Evolutionary conservation across 1,284 basidiomycete genomes (phyloP).

Genomic region (Puccinia brachypodii): DNA sequence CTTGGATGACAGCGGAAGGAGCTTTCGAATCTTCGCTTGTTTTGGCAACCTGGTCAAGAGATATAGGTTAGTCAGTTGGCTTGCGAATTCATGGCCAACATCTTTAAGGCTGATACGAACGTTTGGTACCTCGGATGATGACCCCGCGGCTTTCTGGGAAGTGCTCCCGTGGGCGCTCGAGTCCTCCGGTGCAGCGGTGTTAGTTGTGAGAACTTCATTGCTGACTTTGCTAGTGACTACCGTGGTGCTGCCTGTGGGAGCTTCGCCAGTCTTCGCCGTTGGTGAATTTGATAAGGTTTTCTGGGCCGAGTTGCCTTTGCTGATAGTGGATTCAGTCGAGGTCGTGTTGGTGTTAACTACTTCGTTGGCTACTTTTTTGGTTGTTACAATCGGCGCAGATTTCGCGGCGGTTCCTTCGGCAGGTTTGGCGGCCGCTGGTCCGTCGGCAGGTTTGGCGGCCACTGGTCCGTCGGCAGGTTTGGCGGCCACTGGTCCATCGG

Average conservation of each 20-base stretch:
- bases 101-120: not conserved
- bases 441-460: not conserved
- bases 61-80: not conserved
- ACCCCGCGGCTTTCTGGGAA: not conserved
- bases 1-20: not conserved
- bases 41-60: not conserved
- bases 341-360: slow-evolving; percentile 7
- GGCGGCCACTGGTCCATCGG: not conserved
- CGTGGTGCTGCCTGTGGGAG: not conserved
- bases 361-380: not conserved
- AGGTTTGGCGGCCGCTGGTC: not conserved
- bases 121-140: not conserved
- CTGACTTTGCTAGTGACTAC: slow-evolving; percentile 14
- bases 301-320: not conserved
- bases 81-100: not conserved
- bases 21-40: not conserved
- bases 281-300: not conserved
- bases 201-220: slow-evolving; percentile 1
- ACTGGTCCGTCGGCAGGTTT: not conserved
- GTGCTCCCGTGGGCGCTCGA: not conserved
- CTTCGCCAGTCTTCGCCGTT: not conserved
- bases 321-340: not conserved
- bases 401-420: not conserved
- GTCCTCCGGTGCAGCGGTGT: not conserved
- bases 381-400: not conserved